These are phyloP conservation scores for Drosera spatulata DNA, from an alignment of 179 eudicot species.

Conservation along the genomic window DNA sequence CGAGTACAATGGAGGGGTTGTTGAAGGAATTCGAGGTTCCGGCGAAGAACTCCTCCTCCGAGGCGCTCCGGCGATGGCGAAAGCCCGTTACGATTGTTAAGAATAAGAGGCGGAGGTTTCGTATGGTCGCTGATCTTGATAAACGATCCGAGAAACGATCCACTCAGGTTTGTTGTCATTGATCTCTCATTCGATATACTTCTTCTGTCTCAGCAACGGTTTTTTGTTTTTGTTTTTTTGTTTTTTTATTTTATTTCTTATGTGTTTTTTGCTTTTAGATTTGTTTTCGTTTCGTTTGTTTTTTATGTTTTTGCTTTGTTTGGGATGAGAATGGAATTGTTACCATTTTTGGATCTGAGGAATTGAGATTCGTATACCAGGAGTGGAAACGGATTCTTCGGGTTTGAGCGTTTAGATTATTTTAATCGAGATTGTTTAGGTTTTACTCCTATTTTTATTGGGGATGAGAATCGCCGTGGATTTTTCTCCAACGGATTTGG, in stretches of 20 bases:
- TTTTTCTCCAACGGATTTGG: too few relatives aligned
- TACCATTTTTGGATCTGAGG: too few relatives aligned
- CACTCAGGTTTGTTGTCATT: constrained; percentile 19
- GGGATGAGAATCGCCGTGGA: too few relatives aligned
- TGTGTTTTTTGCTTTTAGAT: neutral
- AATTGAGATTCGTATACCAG: too few relatives aligned
- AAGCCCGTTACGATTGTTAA: constrained; percentile 19
- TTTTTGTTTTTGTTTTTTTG: neutral
- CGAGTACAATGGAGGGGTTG: constrained; percentile 12
- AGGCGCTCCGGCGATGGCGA: constrained; percentile 23
- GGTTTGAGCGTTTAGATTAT: too few relatives aligned
- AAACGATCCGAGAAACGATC: constrained; percentile 27
- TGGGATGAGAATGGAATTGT: too few relatives aligned
- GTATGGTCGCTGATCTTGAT: constrained; percentile 26
- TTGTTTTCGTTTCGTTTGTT: too few relatives aligned
- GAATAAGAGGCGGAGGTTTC: constrained; percentile 22
- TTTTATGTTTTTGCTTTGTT: too few relatives aligned
- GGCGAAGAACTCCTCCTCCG: constrained; percentile 24
- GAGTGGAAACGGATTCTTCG: too few relatives aligned
- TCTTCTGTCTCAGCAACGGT: too few relatives aligned
- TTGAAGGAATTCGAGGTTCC: constrained; percentile 24
- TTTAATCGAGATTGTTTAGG: too few relatives aligned
- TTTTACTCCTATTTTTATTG: too few relatives aligned
- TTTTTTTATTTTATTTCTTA: neutral
- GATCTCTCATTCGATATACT: neutral